Evolutionary conservation across 176 grass and related monocot species (phyloP).

Genomic region (Puya raimondii): DNA sequence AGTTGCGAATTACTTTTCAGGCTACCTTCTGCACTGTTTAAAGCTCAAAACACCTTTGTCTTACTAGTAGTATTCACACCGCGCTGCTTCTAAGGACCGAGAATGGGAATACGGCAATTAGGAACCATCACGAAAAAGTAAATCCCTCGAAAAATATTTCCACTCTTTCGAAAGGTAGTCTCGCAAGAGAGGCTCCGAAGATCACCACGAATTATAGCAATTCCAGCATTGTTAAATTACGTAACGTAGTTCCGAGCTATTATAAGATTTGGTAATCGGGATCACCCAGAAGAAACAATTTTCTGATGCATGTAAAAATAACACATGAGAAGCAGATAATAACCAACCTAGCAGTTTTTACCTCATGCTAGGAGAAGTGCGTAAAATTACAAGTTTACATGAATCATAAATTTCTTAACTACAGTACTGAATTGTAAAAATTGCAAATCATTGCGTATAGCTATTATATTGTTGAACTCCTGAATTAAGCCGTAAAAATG

Average conservation of each 20-base stretch:
- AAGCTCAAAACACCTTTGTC: not conserved
- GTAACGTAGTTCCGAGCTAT: no score
- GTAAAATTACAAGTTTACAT: no score
- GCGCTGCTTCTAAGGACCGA: not conserved
- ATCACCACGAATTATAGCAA: not conserved
- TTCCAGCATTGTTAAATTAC: not conserved
- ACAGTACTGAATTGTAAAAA: not conserved
- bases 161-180: not conserved
- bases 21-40: not conserved
- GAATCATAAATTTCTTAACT: not conserved
- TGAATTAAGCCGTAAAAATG: not conserved
- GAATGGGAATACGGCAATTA: not conserved
- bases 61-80: not conserved
- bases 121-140: not conserved
- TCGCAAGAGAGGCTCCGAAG: not conserved
- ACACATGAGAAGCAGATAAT: no score
- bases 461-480: not conserved
- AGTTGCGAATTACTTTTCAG: no score
- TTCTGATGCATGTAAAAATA: no score
- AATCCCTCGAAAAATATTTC: not conserved
- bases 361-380: no score
- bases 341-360: no score
- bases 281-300: no score
- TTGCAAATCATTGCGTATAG: not conserved
- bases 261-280: no score